Evolutionary conservation across 345 rosid genomes (phyloP).

Genomic region (Dipteronia sinensis): DNA sequence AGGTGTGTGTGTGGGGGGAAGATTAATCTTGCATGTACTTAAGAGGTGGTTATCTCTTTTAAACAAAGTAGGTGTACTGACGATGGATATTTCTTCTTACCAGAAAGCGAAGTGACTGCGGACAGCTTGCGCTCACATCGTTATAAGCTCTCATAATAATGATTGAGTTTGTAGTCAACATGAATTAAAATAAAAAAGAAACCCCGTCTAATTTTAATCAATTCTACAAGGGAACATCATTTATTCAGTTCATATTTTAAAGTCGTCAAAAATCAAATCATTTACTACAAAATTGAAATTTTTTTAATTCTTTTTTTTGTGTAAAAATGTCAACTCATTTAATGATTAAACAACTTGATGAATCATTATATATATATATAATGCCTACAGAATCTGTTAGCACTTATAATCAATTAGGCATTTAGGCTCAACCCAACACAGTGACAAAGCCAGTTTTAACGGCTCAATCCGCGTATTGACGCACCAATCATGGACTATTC

Average conservation of each 20-base stretch:
- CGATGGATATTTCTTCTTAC: no score
- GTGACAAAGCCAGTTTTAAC: no score
- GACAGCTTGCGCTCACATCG: not conserved
- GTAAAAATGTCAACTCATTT: not conserved
- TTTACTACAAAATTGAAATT: no score
- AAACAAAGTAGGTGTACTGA: not conserved
- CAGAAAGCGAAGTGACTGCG: no score
- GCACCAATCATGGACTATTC: not conserved
- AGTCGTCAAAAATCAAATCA: no score
- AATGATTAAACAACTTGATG: not conserved
- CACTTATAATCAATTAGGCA: no score
- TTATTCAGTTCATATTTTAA: not conserved
- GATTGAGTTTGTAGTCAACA: conserved; percentile 1
- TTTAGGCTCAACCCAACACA: no score
- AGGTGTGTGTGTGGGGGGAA: not conserved
- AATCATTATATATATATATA: no score
- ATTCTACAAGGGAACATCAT: not conserved
- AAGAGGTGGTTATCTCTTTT: not conserved
- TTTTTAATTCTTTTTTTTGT: no score
- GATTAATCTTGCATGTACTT: not conserved
- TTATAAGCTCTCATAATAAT: no score
- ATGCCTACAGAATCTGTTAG: not conserved
- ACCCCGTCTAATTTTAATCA: not conserved
- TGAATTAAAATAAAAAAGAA: not conserved
- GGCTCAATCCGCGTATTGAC: not conserved